phyloP scores from a whole-genome alignment of 2,329 filamentous ascomycete species.

The Sporothrix phasma region DNA sequence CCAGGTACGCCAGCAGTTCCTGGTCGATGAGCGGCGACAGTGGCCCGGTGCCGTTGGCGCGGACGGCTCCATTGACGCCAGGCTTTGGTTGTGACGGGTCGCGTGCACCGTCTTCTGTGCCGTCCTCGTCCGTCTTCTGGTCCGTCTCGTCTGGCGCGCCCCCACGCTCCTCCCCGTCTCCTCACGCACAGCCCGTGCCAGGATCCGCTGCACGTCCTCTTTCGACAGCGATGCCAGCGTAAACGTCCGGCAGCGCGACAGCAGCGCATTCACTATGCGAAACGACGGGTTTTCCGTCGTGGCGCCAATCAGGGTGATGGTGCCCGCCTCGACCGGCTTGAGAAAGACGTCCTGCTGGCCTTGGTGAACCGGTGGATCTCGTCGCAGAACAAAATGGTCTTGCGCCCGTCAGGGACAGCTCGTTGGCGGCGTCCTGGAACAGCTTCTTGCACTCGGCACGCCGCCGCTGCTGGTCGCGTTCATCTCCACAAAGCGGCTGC shows the following conservation, averaged over 20 bases:
- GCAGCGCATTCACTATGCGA: constrained; percentile 76
- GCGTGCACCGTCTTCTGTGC: neutral
- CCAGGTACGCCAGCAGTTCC: constrained; percentile 69
- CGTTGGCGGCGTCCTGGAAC: constrained; percentile 73
- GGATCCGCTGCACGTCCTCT: constrained; percentile 61
- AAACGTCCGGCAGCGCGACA: constrained; percentile 86
- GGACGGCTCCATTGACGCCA: too few relatives aligned
- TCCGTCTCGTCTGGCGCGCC: neutral
- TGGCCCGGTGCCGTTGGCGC: constrained; percentile 18
- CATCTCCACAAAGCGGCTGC: constrained; percentile 85
- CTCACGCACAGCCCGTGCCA: constrained; percentile 60
- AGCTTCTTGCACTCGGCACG: constrained; percentile 86
- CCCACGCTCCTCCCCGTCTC: constrained; percentile 32
- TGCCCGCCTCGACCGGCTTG: constrained; percentile 81
- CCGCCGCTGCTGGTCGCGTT: constrained; percentile 86
- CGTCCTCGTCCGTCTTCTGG: neutral
- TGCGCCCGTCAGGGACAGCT: constrained; percentile 69
- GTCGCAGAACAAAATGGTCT: constrained; percentile 95
- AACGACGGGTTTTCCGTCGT: constrained; percentile 97
- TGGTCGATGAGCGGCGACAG: constrained; percentile 57
- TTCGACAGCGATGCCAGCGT: constrained; percentile 67
- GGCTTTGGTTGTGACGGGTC: neutral
- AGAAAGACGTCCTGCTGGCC: constrained; percentile 92
- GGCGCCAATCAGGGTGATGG: constrained; percentile 84
- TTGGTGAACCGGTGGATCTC: constrained; percentile 92